These are phyloP conservation scores for Naganishia vaughanmartiniae DNA, from an alignment of 768 basidiomycete genomes.

Conservation along the genomic window DNA sequence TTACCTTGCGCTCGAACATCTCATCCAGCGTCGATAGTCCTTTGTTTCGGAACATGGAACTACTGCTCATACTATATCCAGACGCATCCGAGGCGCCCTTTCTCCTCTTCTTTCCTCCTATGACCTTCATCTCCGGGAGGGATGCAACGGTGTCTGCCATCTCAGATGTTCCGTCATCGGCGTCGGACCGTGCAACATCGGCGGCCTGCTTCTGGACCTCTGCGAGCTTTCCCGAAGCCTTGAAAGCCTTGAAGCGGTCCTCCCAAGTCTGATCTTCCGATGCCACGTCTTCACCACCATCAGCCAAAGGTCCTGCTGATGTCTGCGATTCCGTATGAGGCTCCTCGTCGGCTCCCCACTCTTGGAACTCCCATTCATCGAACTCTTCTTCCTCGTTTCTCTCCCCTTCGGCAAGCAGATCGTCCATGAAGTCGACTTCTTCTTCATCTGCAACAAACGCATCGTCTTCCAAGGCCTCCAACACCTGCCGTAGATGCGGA, in stretches of 20 bases:
- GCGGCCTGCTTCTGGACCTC: conserved; percentile 48
- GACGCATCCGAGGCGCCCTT: conserved; percentile 78
- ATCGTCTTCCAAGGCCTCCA: conserved; percentile 94
- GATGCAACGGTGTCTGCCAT: conserved; percentile 71
- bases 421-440: conserved; percentile 60
- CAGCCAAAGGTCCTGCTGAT: conserved; percentile 44
- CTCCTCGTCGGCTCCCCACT: conserved; percentile 43
- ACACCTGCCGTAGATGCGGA: conserved; percentile 82
- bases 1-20: conserved; percentile 78
- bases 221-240: conserved; percentile 53
- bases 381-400: conserved; percentile 51
- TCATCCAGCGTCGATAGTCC: conserved; percentile 85
- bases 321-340: conserved; percentile 21
- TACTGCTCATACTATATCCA: conserved; percentile 95
- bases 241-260: conserved; percentile 75
- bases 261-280: conserved; percentile 65
- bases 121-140: conserved; percentile 72
- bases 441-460: conserved; percentile 66
- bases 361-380: conserved; percentile 44
- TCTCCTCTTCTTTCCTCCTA: conserved; percentile 70
- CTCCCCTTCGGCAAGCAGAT: conserved; percentile 70
- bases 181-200: conserved; percentile 41
- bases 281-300: conserved; percentile 46
- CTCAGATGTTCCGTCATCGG: conserved; percentile 56
- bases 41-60: conserved; percentile 89